phyloP scores from a whole-genome alignment of 2,329 filamentous ascomycete genomes.

The Monilinia fructicola region DNA sequence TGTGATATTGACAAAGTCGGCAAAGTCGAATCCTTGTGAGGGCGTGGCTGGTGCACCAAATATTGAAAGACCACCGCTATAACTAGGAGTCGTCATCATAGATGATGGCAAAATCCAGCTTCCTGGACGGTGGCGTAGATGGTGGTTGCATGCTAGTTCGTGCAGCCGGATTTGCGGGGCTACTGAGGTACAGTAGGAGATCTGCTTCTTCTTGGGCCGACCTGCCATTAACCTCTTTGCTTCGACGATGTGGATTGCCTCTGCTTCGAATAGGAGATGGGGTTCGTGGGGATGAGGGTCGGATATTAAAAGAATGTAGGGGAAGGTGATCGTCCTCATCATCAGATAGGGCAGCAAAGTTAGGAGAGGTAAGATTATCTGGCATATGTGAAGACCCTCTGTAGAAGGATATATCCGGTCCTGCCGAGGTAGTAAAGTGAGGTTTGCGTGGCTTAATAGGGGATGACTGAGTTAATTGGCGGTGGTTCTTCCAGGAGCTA shows the following conservation, averaged over 20 bases:
- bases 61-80: constrained; percentile 63
- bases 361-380: constrained; percentile 59
- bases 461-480: constrained; percentile 80
- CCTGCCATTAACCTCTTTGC: constrained; percentile 55
- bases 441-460: constrained; percentile 75
- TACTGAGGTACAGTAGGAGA: constrained; percentile 80
- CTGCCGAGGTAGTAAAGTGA: constrained; percentile 69
- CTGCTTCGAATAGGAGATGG: constrained; percentile 66
- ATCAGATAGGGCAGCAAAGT: constrained; percentile 65
- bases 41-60: constrained; percentile 74
- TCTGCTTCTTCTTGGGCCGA: constrained; percentile 78
- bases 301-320: constrained; percentile 69
- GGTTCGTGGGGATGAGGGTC: constrained; percentile 81
- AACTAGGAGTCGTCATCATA: constrained; percentile 83
- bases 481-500: constrained; percentile 71
- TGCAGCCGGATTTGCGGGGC: constrained; percentile 64
- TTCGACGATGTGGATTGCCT: constrained; percentile 48
- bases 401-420: constrained; percentile 77
- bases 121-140: constrained; percentile 73
- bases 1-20: constrained; percentile 96
- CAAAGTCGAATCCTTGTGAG: constrained; percentile 83
- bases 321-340: constrained; percentile 84
- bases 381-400: constrained; percentile 57
- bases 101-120: constrained; percentile 71
- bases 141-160: constrained; percentile 64